Percentiles rank a stretch among this genome's conserved stretches.
Evolutionary conservation across 2,329 filamentous ascomycete species (phyloP).

Genomic region (Aspergillus hortae): DNA sequence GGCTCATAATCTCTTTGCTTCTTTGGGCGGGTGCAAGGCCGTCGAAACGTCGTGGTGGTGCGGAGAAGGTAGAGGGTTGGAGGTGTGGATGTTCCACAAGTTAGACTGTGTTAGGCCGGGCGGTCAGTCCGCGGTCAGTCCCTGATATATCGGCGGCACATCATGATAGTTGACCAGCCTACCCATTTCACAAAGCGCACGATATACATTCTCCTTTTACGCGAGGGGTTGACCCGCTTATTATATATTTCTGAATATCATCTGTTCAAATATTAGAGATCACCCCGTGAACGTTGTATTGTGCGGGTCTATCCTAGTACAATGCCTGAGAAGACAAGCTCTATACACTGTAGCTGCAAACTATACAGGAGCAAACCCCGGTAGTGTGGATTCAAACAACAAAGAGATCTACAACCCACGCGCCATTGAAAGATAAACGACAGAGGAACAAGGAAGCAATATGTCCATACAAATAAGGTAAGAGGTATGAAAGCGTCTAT

Average conservation of each 20-base stretch:
- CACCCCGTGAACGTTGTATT: not conserved
- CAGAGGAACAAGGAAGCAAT: slow-evolving; percentile 2
- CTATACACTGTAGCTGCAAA: slow-evolving; percentile 14
- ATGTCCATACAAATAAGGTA: slow-evolving; percentile 13
- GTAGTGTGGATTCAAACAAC: slow-evolving; percentile 7
- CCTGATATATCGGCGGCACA: not conserved
- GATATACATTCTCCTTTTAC: too few species aligned
- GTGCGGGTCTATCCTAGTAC: not conserved
- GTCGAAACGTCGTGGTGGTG: not conserved
- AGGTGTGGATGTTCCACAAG: not conserved
- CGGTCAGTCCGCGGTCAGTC: not conserved
- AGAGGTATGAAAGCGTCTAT: slow-evolving; percentile 26
- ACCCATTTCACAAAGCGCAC: too few species aligned
- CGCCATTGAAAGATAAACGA: slow-evolving; percentile 12
- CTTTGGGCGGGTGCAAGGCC: not conserved
- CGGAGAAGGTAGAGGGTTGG: not conserved
- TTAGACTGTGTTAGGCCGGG: not conserved
- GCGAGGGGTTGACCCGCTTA: too few species aligned
- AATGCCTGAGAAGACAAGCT: slow-evolving; percentile 5
- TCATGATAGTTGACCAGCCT: too few species aligned
- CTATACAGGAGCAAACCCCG: slow-evolving; percentile 10
- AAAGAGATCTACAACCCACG: slow-evolving; percentile 15
- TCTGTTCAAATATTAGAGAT: too few species aligned
- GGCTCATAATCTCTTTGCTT: slow-evolving; percentile 25
- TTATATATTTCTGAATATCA: too few species aligned